Evolutionary conservation across 495 filamentous ascomycete species (phyloP).

Genomic region (Lasiosphaeris hirsuta): DNA sequence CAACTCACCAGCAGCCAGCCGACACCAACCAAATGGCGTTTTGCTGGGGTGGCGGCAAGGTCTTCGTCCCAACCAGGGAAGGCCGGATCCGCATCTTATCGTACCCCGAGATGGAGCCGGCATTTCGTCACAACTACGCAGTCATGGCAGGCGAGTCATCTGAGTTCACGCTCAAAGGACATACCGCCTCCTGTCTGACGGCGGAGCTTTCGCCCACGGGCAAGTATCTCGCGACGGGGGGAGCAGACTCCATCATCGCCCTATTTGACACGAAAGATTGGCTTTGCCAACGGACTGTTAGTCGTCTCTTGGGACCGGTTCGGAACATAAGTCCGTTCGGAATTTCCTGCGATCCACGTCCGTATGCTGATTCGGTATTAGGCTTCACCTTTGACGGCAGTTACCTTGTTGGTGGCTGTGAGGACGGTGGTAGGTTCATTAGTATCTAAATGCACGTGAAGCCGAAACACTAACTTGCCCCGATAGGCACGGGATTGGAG

Average conservation of each 20-base stretch:
- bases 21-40: slow-evolving; percentile 84
- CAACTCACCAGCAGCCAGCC: slow-evolving; percentile 63
- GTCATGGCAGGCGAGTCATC: slow-evolving; percentile 35
- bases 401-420: slow-evolving; percentile 79
- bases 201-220: slow-evolving; percentile 71
- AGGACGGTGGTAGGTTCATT: slow-evolving; percentile 57
- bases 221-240: slow-evolving; percentile 81
- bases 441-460: neutral
- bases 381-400: slow-evolving; percentile 87
- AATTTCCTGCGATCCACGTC: neutral
- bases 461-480: slow-evolving; percentile 7
- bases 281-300: slow-evolving; percentile 80
- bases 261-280: slow-evolving; percentile 93
- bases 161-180: slow-evolving; percentile 69
- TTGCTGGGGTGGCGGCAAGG: slow-evolving; percentile 65
- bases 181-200: slow-evolving; percentile 73
- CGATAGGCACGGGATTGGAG: slow-evolving; percentile 54
- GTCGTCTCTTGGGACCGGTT: slow-evolving; percentile 72
- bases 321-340: slow-evolving; percentile 62
- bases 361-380: slow-evolving; percentile 23
- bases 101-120: slow-evolving; percentile 59
- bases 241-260: slow-evolving; percentile 80
- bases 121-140: slow-evolving; percentile 36
- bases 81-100: slow-evolving; percentile 77
- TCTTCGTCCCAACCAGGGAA: slow-evolving; percentile 81